A percentile compares a stretch with the other conserved stretches of the same genome.
Evolutionary conservation across 2,329 filamentous ascomycete genomes (phyloP).

Genomic region (Cladorrhinum sp.): DNA sequence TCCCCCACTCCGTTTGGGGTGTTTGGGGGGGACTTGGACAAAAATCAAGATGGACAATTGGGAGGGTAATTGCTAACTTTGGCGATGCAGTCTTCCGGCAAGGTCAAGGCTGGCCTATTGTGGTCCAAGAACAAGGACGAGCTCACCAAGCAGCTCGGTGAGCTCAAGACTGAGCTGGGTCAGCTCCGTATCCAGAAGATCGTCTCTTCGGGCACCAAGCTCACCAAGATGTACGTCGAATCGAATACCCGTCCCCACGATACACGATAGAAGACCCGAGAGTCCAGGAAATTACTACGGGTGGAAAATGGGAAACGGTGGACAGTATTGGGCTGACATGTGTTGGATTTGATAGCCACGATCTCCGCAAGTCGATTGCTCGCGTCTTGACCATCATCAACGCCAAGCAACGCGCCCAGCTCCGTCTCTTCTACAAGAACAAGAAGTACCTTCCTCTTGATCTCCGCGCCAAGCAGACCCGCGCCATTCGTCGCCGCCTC

Average conservation of each 20-base stretch:
- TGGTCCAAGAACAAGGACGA: conserved; percentile 99
- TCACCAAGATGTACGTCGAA: conserved; percentile 85
- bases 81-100: conserved; percentile 53
- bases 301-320: not conserved
- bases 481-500: conserved; percentile 93
- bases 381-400: conserved; percentile 99
- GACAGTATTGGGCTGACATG: conserved; percentile 24
- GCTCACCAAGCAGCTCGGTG: conserved; percentile 88
- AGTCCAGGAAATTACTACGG: not conserved
- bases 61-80: conserved; percentile 31
- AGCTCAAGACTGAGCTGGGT: conserved; percentile 94
- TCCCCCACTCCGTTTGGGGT: conserved; percentile 31
- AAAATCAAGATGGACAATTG: conserved; percentile 14
- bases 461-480: conserved; percentile 97
- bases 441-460: conserved; percentile 99
- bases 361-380: conserved; percentile 99
- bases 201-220: conserved; percentile 88
- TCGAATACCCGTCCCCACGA: conserved; percentile 11
- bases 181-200: conserved; percentile 99
- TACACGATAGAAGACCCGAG: not conserved
- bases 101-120: conserved; percentile 94
- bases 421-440: conserved; percentile 99
- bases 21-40: conserved; percentile 27
- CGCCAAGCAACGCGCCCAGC: conserved; percentile 96
- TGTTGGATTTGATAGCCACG: conserved; percentile 63